Evolutionary conservation across 1,284 basidiomycete genomes (phyloP).

Genomic region (Neolentinus lepideus): DNA sequence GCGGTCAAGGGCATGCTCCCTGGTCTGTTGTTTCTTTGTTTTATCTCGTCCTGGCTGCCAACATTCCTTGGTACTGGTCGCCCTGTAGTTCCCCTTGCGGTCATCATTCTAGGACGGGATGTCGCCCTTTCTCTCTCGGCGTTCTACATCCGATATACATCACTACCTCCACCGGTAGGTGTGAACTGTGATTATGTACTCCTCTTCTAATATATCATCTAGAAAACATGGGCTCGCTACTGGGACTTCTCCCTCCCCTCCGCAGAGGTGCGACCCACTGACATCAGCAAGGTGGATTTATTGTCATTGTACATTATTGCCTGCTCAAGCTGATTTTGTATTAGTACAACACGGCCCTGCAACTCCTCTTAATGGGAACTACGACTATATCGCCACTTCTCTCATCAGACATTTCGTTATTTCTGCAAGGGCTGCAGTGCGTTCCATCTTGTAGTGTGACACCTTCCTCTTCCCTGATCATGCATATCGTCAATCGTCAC

Average conservation of each 20-base stretch:
- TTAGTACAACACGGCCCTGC: conserved; percentile 89
- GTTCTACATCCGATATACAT: conserved; percentile 91
- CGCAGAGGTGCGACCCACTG: conserved; percentile 87
- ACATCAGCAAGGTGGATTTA: conserved; percentile 74
- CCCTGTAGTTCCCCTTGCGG: conserved; percentile 69
- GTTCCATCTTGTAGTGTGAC: conserved; percentile 17
- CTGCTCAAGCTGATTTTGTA: not conserved
- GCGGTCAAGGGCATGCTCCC: conserved; percentile 82
- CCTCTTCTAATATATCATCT: conserved; percentile 8
- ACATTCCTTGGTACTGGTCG: not conserved
- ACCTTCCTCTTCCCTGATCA: not conserved
- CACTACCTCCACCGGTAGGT: conserved; percentile 80
- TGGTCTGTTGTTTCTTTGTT: conserved; percentile 35
- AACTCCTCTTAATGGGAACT: conserved; percentile 84
- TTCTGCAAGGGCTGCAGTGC: conserved; percentile 60
- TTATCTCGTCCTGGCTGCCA: not conserved
- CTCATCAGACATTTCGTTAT: conserved; percentile 48
- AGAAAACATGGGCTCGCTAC: conserved; percentile 91
- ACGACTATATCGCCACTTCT: conserved; percentile 84
- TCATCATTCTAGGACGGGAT: conserved; percentile 88
- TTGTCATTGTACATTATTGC: not conserved
- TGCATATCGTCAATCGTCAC: not conserved
- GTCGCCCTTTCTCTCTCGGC: conserved; percentile 83
- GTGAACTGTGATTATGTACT: not conserved
- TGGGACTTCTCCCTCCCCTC: conserved; percentile 95